Evolutionary conservation across 345 rosid genomes (phyloP), one percentile per base, ranked within the genome.

Genomic region (Populus alba): DNA sequence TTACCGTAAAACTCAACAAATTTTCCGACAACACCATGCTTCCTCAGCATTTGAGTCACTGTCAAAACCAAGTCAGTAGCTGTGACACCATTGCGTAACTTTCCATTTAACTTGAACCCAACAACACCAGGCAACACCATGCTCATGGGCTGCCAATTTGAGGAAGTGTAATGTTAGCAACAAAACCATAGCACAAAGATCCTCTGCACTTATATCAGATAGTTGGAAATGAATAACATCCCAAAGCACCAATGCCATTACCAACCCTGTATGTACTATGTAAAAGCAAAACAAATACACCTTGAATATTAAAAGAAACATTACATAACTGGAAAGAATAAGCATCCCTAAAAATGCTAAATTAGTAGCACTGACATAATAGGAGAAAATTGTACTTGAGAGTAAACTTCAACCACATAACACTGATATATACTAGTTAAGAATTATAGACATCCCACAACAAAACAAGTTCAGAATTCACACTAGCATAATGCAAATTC

Each of bases 111-210:
- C 85, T 96, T 96, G 91, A 96, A 96, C 71, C 99, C 99, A 86
- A 94, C 98, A 78, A 96, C 99, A 76, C 97, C 99, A 73, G 99
- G 99, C 77, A 96, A 84, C 77, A 96, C 99, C 99, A 96, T 94
- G 89, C 99, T 96, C 99, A 96, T 94, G 53, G 99, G 99, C 99
- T 96, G 92, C 80, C 12, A 72, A 70, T 22, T 16, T 20, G n/a
- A 47, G 51, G 51, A 15, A 47, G 51, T 13, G 6, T 15, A 67
- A 67, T 29, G 23, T 31, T 38, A 67, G 41, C 17, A 15, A 33
- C 13, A 8, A 78, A 66, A 12, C 23, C 37, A 37, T 7, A 17
- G 41, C 29, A 71, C 0, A 38, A 20, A 15, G 16, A 4, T 47
- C 20, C 23, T 3, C 16, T 22, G 53, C 25, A 53, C 8, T 4